Percentiles rank a stretch among this genome's conserved stretches.
These are phyloP conservation scores for Citrus glauca DNA, from an alignment of 345 rosid species.

Conservation along the genomic window DNA sequence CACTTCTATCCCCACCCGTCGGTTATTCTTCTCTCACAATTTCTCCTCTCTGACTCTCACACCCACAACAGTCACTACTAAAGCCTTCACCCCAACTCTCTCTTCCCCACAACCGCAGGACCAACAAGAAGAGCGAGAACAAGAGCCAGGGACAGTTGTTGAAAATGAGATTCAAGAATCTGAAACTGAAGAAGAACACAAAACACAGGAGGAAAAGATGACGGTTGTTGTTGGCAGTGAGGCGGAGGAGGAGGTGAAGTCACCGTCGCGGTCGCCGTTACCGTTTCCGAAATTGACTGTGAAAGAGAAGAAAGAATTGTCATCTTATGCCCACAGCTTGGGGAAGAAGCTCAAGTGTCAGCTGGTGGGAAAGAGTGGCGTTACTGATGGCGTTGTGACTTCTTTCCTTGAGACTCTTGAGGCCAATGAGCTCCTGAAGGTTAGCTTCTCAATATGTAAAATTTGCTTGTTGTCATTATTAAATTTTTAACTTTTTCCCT, in stretches of 20 bases:
- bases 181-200: neutral
- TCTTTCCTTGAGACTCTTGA: slow-evolving; percentile 37
- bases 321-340: slow-evolving; percentile 34
- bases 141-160: neutral
- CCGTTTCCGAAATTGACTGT: slow-evolving; percentile 27
- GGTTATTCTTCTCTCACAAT: slow-evolving; percentile 1
- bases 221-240: neutral
- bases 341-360: slow-evolving; percentile 36
- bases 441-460: neutral
- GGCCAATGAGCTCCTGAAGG: slow-evolving; percentile 41
- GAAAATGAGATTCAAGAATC: neutral
- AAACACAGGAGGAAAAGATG: neutral
- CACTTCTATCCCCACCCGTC: neutral
- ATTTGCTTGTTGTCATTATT: neutral
- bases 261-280: too few species aligned
- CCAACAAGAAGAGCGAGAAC: neutral
- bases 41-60: neutral
- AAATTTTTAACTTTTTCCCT: too few species aligned
- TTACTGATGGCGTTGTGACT: slow-evolving; percentile 24
- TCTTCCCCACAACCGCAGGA: neutral
- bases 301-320: slow-evolving; percentile 41
- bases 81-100: slow-evolving; percentile 10
- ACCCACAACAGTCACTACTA: neutral
- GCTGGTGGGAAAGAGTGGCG: slow-evolving; percentile 36
- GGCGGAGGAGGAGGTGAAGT: neutral